Base-by-base conservation (phyloP, 371 early-diverging fungal genomes). In the Actinomortierella wolfii region DNA sequence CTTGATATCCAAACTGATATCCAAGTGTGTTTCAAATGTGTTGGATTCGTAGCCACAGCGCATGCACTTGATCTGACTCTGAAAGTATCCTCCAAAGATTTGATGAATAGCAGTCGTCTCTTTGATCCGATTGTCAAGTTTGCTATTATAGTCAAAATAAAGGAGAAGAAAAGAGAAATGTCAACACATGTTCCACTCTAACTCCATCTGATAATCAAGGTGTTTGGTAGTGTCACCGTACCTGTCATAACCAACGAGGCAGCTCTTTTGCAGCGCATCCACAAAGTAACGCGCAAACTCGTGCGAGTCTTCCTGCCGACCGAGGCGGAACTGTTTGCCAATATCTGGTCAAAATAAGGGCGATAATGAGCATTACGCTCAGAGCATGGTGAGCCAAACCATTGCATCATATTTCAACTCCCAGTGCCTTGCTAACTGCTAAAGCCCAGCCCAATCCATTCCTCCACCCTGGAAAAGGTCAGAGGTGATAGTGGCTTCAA, bases 241-340 rank as follows among this genome's bases (percentile, higher is more conserved):
- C 76, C 69, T 68, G 61, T 83, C 84, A 29, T 71, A 74, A 15
- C 84, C 87, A 21, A 68, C 46, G 11, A 85, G 63, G 39, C 81
- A 80, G 52, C 77, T 80, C 67, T 81, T 82, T 62, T 89, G 86
- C 61, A 89, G 76, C 9, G 79, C 76, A 25, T 91, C 91, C 5
- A 96, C 64, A n/a, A 95, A 66, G 56, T 86, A 84, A 47, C 93
- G 80, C 25, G 92, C 75, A 59, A 95, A 93, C 78, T 96, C 97
- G 71, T 96, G 95, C 7, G 95, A 85, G 63, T 96, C 97, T 58
- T 95, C 97, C 69, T 96, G 95, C 17, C 91, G 71, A 15, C 94
- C 93, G 3, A 91, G 64, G 18, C 87, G 81, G 77, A 96, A 83
- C 42, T 88, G 89, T 61, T 83, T 86, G 41, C 93, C 92, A 17